Base-by-base conservation (phyloP, 768 basidiomycete genomes). In the Phaffia australis region DNA sequence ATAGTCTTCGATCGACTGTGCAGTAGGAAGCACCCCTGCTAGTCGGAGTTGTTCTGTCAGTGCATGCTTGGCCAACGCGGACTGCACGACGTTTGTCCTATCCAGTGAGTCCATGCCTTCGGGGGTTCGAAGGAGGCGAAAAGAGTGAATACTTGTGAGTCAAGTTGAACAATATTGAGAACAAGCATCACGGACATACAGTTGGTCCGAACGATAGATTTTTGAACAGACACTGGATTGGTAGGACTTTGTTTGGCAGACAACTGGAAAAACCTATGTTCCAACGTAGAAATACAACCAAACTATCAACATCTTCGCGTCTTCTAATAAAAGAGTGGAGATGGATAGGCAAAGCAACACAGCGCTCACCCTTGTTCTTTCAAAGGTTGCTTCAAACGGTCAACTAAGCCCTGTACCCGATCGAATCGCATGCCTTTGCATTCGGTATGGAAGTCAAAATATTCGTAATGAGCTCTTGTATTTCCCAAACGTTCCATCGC, bases 371-470 rank as follows among this genome's bases (percentile, higher is more conserved):
- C 66, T 35, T 67, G 66, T 21, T 67, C 86, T 35, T 86, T 83
- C 70, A 77, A 59, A 6, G 71, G 70, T 5, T 69, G 63, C 14
- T 85, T 81, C 60, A 97, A 74, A 61, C 81, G 79, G 69, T 90
- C 88, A 52, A 93, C 82, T 49, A 99, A 81, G 19, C 92, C 75
- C 64, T 83, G 83, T 70, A 99, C 89, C 60, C 91, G 83, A 74
- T 99, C 90, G 85, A 91, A 99, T 52, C 89, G 85, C 86, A 98
- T 88, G 58, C 87, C 81, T 74, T 84, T 87, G 80, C 93, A 97
- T 76, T 98, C 92, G 68, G 82, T 85, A 75, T 97, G 94, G 79
- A 99, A 99, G 74, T 99, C 95, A 72, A 97, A 99, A 78, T 97
- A 95, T 70, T 88, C 81, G 73, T 99, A 99, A 72, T 84, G 85